phyloP scores from a whole-genome alignment of 352 stramenopile genomes.

The Pythium folliculosum region DNA sequence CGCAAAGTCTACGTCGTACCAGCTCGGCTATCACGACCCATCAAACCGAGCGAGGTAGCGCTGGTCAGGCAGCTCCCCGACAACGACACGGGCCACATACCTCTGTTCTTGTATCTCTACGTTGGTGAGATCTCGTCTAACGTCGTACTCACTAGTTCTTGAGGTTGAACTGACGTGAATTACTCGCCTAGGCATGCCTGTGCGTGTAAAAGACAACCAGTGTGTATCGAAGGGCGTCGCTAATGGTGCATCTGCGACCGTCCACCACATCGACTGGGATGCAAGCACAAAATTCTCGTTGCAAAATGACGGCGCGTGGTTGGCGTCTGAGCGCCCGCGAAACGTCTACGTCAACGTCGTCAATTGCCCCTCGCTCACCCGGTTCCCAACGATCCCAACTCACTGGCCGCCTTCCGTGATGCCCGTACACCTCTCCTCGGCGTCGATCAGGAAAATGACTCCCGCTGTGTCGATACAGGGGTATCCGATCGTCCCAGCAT shows the following conservation, averaged over 20 bases:
- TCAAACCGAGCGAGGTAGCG: background rate
- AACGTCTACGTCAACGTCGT: slow-evolving; percentile 24
- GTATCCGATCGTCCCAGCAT: slow-evolving; percentile 28
- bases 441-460: background rate
- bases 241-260: slow-evolving; percentile 14
- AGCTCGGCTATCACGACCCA: background rate
- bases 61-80: background rate
- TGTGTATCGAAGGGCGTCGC: slow-evolving; percentile 17
- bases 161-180: too few relatives aligned
- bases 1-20: background rate
- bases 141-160: too few relatives aligned
- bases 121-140: slow-evolving; percentile 9
- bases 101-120: slow-evolving; percentile 15
- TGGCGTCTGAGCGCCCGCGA: background rate
- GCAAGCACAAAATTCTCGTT: background rate
- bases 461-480: slow-evolving; percentile 19
- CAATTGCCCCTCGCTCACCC: background rate
- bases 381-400: slow-evolving; percentile 4
- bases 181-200: slow-evolving; percentile 14
- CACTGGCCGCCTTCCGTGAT: slow-evolving; percentile 28
- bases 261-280: slow-evolving; percentile 25
- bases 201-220: slow-evolving; percentile 24
- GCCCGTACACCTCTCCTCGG: slow-evolving; percentile 9
- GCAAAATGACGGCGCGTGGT: slow-evolving; percentile 11
- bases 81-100: slow-evolving; percentile 18